Percentiles rank a stretch among this genome's conserved stretches.
These are phyloP conservation scores for Penicillium egyptiacum DNA, from an alignment of 495 filamentous ascomycete genomes.

Conservation along the genomic window DNA sequence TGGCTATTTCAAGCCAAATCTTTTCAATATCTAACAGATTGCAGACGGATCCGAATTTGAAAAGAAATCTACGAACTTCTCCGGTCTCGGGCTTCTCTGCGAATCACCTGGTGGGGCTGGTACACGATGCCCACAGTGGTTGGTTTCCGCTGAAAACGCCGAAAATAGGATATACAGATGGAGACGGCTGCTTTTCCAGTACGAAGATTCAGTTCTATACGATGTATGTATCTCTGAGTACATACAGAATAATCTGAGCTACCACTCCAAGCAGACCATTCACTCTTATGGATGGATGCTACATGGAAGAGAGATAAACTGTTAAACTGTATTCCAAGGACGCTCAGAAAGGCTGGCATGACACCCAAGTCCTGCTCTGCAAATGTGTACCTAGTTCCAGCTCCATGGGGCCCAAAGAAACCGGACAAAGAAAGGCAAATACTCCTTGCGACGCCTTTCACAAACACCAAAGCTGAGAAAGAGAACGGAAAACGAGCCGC, in stretches of 20 bases:
- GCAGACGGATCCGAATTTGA: neutral
- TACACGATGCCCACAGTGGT: neutral
- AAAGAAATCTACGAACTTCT: slow-evolving; percentile 7
- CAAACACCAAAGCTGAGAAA: slow-evolving; percentile 21
- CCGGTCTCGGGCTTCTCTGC: slow-evolving; percentile 14
- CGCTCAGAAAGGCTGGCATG: slow-evolving; percentile 30
- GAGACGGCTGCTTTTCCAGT: neutral
- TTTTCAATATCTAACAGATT: slow-evolving; percentile 1
- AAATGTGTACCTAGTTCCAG: neutral
- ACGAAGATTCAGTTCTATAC: neutral
- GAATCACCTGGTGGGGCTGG: slow-evolving; percentile 16
- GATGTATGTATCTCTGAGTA: neutral
- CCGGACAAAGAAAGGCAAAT: slow-evolving; percentile 57
- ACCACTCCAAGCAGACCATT: neutral
- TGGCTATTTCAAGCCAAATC: neutral
- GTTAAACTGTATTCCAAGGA: slow-evolving; percentile 21
- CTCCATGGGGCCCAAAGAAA: slow-evolving; percentile 27
- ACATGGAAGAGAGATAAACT: slow-evolving; percentile 8
- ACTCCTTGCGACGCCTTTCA: slow-evolving; percentile 39
- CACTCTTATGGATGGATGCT: neutral
- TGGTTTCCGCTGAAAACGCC: slow-evolving; percentile 4
- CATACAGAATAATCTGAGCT: neutral
- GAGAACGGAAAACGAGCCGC: slow-evolving; percentile 5
- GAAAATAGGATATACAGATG: neutral
- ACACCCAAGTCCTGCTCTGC: neutral